Percentiles rank a stretch among this genome's conserved stretches.
phyloP scores from a whole-genome alignment of 352 stramenopile genomes.

The Globisporangium perplexum region DNA sequence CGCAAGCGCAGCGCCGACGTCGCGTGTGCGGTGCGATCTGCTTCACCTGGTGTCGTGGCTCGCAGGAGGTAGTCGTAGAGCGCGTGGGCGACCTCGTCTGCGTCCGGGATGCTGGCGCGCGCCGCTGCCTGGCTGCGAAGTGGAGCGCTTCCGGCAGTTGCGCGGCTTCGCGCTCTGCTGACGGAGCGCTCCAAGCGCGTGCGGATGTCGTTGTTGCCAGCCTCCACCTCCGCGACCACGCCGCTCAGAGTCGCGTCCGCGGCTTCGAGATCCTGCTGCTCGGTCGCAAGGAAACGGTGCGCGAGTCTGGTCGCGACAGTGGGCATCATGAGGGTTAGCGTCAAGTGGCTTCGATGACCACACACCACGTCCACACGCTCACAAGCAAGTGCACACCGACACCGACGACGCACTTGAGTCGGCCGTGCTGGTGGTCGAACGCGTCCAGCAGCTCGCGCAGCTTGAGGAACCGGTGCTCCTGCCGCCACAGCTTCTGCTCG shows the following conservation, averaged over 20 bases:
- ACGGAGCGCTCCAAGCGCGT: not conserved
- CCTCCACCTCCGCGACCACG: conserved; percentile 19
- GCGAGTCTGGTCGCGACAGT: conserved; percentile 1
- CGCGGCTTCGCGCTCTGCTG: not conserved
- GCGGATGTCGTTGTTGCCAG: not conserved
- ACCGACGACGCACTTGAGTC: conserved; percentile 17
- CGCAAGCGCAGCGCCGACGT: conserved; percentile 31
- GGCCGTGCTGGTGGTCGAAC: conserved; percentile 32
- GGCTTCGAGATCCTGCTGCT: conserved; percentile 47
- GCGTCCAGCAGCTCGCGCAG: conserved; percentile 22
- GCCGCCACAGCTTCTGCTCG: conserved; percentile 39
- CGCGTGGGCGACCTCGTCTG: conserved; percentile 10
- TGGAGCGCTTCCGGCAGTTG: not conserved
- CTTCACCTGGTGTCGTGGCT: not conserved
- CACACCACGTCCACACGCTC: no score
- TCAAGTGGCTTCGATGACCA: no score
- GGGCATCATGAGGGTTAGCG: not conserved
- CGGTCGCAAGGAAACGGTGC: conserved; percentile 25
- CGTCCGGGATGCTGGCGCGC: conserved; percentile 6
- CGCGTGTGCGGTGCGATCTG: conserved; percentile 52
- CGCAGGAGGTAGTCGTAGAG: conserved; percentile 12
- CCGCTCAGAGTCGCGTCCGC: conserved; percentile 67
- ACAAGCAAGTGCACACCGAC: not conserved
- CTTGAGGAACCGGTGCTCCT: conserved; percentile 34
- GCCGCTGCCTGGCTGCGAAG: not conserved